Evolutionary conservation across 805 yeast species (phyloP), one percentile per base, ranked within the genome.

Genomic region (Starmerella etchellsii): DNA sequence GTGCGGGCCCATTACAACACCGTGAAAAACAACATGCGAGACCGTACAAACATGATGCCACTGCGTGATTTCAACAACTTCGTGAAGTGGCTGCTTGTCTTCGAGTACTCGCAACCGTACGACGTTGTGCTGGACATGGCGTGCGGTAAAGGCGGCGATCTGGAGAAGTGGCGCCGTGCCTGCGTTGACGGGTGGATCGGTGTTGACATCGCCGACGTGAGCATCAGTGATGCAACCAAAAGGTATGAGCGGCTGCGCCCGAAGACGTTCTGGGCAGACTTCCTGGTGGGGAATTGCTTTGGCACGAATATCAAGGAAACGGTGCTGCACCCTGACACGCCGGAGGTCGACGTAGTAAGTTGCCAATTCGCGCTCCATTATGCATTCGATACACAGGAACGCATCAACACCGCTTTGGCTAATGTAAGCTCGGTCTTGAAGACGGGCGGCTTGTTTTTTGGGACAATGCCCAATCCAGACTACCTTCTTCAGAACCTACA

Each of bases 141-240:
- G 14, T 87, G 97, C 61, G 99, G 99, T 13, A 93, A 91, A 59
- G 99, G 99, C 39, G 99, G 99, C 22, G 99, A 91, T 63, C 64
- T 91, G 54, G 74, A 80, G 52, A 91, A 91, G 58, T 88, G 94
- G 76, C 81, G 78, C 38, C 74, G 74, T 51, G 79, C 83, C 1
- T 65, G 72, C 18, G 71, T 83, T 2, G 69, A 73, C 19, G 87
- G 85, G 36, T 82, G 81, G 50, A 75, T 87, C 40, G 98, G 98
- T 1, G 69, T 91, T 23, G 99, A 91, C 61, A 78, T 91, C 33
- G 85, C 95, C 16, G 91, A 87, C 58, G 78, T 79, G 3, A 81
- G 95, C 6, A 76, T 91, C 38, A 67, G 70, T 38, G 95, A 91
- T 57, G 97, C 96, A 0, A 73, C 73, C 41, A 71, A 74, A 28